Base-by-base conservation (phyloP, 139 green algal genomes). In the Chlamydomonas asymmetrica region DNA sequence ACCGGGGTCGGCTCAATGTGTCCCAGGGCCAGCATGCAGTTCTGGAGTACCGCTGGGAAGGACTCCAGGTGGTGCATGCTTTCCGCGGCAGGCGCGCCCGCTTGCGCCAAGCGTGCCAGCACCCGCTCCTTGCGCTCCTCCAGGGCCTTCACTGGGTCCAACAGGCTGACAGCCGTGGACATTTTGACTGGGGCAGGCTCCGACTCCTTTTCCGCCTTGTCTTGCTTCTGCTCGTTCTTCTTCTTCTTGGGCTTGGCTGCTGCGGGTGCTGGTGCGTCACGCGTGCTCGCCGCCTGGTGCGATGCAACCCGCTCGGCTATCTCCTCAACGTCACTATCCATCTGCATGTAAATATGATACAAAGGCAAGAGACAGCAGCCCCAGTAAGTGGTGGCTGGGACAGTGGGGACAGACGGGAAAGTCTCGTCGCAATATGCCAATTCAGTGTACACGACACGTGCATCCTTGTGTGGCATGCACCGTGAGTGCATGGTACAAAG, bases 1-100 rank as follows among this genome's bases (percentile, higher is more conserved):
- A 97, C 74, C 0, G 88, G 84, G 10, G 89, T 95, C 0, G 91
- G 88, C 67, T 91, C 92, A 1, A 78, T 23, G 40, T 88, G 84
- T 8, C 93, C 88, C 23, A 88, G 62, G 4, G 37, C 43, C 9
- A 76, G 73, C 91, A 97, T 94, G 81, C 75, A 92, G 29, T 61
- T 45, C 27, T 79, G 79, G 5, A 94, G 45, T 23, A 89, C n/a
- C 1, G 76, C 40, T 3, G 81, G 89, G 35, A 82, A 84, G 2
- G 1, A 2, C 27, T 45, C 25, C 56, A 93, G 65, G 9, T n/a
- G n/a, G n/a, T n/a, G n/a, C n/a, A n/a, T n/a, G n/a, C n/a, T n/a
- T n/a, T 78, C 64, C 7, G 56, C 49, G 2, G 40, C 34, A 32
- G 34, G 29, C 34, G 40, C 50, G 23, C 35, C 74, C 22, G 48